A percentile compares a stretch with the other conserved stretches of the same genome.
Evolutionary conservation across 192 early-diverging fungal species (phyloP).

Genomic region (Linnemannia hyalina): DNA sequence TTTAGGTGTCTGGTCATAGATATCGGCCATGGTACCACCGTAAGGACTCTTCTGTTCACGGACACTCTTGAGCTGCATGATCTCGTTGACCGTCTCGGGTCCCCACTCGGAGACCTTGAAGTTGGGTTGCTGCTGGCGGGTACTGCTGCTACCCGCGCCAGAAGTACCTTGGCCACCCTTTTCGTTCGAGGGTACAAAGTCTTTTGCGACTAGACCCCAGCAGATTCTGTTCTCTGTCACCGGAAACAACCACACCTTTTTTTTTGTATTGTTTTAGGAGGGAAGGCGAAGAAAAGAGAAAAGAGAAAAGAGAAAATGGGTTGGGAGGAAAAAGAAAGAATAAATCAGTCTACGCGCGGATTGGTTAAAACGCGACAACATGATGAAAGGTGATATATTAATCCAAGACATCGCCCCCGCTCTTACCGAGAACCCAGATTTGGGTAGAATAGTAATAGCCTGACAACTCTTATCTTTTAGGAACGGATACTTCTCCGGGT

Average conservation of each 20-base stretch:
- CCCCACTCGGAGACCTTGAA: conserved; percentile 42
- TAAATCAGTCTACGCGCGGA: background rate
- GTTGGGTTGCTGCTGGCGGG: conserved; percentile 1
- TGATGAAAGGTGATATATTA: background rate
- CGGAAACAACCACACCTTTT: conserved; percentile 26
- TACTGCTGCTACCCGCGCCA: background rate
- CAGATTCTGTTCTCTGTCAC: conserved; percentile 32
- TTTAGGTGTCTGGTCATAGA: conserved; percentile 41
- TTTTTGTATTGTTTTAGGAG: background rate
- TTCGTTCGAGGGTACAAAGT: background rate
- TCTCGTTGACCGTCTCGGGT: conserved; percentile 21
- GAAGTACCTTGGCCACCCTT: background rate
- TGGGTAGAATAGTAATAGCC: conserved; percentile 16
- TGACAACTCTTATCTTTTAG: conserved; percentile 31
- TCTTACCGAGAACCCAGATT: conserved; percentile 34
- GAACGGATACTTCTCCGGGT: conserved; percentile 33
- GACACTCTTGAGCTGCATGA: conserved; percentile 15
- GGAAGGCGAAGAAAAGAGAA: background rate
- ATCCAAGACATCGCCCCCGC: background rate
- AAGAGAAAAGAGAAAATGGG: background rate
- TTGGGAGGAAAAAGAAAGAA: background rate
- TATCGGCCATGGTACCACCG: conserved; percentile 15
- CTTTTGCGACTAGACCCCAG: conserved; percentile 13
- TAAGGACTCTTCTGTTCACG: conserved; percentile 29
- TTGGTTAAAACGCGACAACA: background rate